Evolutionary conservation across 768 basidiomycete genomes (phyloP), one percentile per base, ranked within the genome.

Genomic region (Tephrocybe rancida): DNA sequence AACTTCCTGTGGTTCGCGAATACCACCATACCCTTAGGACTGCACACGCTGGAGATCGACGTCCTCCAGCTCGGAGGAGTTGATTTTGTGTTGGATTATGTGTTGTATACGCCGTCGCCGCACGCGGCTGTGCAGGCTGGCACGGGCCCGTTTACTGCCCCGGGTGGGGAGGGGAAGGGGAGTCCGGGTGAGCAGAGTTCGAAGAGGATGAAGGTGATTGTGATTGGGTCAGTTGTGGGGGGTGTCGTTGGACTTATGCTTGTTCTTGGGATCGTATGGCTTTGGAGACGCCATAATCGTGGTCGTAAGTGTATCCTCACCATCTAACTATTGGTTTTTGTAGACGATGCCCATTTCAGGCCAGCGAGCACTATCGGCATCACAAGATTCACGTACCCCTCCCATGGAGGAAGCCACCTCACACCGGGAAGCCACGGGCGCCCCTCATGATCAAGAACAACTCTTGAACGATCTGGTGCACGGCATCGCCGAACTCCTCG

Each of bases 1-100:
- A 47, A 47, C 30, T 47, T 22, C 22, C 32, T 34, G 5, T 47
- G 45, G 45, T 47, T 22, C 30, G 32, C 45, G 6, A 47, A 47
- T 16, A 34, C 30, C 13, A 47, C 30, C 14, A 47, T 47, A 22
- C 30, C 29, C 34, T 21, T 47, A 4, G 32, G 30, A 10, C 16
- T 22, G 21, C 45, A 47, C 14, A 47, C 45, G 14, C 5, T 47
- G 10, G 7, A 22, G 18, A 47, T 47, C 30, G 30, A 34, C 3
- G 27, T 47, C 19, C 21, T 39, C 14, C 25, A 50, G 19, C 30
- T 48, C 14, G 19, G 38, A 30, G 45, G 45, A 1, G 22, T 47
- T 1, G 21, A 47, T 19, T 47, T 47, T 8, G 34, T 32, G 10
- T 11, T 47, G 9, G 45, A 47, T 11, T 35, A 47, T 18, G 22